Base-by-base conservation (phyloP, 176 grass and related monocot genomes). In the Tillandsia leiboldiana region DNA sequence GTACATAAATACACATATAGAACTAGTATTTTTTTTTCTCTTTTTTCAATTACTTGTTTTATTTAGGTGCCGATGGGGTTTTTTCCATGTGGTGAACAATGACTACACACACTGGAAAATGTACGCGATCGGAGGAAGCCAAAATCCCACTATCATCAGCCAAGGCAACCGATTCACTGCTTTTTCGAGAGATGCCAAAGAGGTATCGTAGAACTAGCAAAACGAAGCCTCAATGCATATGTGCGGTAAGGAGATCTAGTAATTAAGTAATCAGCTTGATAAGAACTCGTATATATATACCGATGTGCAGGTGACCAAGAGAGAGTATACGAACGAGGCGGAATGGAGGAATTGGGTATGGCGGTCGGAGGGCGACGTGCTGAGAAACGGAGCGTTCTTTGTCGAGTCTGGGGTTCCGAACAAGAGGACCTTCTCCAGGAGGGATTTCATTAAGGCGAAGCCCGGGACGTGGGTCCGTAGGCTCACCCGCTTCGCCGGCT, bases 81-180 rank as follows among this genome's bases (percentile, higher is more conserved):
- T 96, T 83, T 84, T 96, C 70, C 88, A 96, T 47, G 83, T 96
- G 0, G 85, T 91, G 10, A 96, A 96, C 83, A 96, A 96, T 47
- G 92, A 96, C 71, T 96, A 96, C 83, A 96, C 92, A 47, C 83
- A 96, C 28, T 96, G 92, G 88, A 1, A 49, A 1, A 91, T 91
- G 92, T 96, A 96, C 50, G 92, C 92, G 48, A 84, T 96, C 8
- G 92, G 92, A 0, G 92, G 92, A 12, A 91, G 80, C 80, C 50
- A 24, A 50, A 58, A 87, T 83, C 92, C 92, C 0, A 96, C 88
- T 11, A 91, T 96, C 83, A 88, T 96, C 80, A 91, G 92, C 78
- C 88, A 96, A 69, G 92, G 92, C 0, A 96, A 96, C 78, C 54
- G 92, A 0, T 96, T 84, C 80, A 72, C 73, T 1, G 92, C 88